These are phyloP conservation scores for Ophiocordyceps polyrhachis-furcata DNA, from an alignment of 2,329 filamentous ascomycete genomes.

Conservation along the genomic window DNA sequence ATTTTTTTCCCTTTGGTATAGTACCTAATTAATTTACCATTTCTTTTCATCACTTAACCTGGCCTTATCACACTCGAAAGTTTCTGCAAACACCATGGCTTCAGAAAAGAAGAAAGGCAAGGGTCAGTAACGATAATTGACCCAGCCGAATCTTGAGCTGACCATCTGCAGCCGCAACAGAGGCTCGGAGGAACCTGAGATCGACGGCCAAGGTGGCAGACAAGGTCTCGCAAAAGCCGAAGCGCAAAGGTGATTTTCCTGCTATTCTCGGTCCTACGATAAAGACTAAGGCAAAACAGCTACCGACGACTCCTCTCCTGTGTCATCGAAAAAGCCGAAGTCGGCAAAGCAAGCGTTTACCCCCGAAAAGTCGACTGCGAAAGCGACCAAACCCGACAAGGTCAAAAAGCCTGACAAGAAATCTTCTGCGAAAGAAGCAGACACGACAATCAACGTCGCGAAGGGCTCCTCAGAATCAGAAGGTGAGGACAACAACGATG, in stretches of 20 bases:
- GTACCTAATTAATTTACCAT: no score
- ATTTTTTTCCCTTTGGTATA: conserved; percentile 12
- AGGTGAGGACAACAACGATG: conserved; percentile 22
- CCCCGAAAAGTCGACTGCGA: conserved; percentile 6
- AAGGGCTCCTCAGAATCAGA: conserved; percentile 14
- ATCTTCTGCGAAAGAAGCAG: conserved; percentile 6
- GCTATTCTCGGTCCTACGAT: background rate
- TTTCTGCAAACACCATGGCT: conserved; percentile 19
- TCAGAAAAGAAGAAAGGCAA: conserved; percentile 24
- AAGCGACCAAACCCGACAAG: conserved; percentile 8
- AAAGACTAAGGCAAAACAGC: conserved; percentile 10
- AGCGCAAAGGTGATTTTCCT: conserved; percentile 13
- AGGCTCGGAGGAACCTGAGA: conserved; percentile 13
- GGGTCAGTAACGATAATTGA: conserved; percentile 6
- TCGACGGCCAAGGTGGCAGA: conserved; percentile 4
- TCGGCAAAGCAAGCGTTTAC: conserved; percentile 16
- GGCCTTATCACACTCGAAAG: background rate
- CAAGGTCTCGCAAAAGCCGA: conserved; percentile 10
- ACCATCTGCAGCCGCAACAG: conserved; percentile 8
- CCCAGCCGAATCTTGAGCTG: conserved; percentile 1
- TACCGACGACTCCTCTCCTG: conserved; percentile 24
- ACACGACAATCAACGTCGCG: conserved; percentile 3
- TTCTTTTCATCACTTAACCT: no score
- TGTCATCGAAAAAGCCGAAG: conserved; percentile 26
- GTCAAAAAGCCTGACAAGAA: conserved; percentile 15